These are phyloP conservation scores for Sisymbrium altissimum DNA, from an alignment of 345 rosid genomes.

Conservation along the genomic window DNA sequence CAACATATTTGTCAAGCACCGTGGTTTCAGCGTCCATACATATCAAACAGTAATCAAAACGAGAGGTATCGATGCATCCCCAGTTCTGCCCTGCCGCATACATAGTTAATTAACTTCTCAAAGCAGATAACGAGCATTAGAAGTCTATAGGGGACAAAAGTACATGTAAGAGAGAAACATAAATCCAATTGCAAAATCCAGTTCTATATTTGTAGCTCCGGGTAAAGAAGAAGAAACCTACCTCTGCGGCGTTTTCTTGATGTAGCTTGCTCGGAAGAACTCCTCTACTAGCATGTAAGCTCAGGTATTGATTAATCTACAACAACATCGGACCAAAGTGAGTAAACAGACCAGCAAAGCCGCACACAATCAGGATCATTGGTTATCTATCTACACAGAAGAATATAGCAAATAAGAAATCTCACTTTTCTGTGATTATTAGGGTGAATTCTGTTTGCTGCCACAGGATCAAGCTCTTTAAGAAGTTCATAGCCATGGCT, in stretches of 20 bases:
- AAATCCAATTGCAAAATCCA: not conserved
- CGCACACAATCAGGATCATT: not conserved
- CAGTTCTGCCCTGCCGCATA: conserved; percentile 93
- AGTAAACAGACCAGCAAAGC: not conserved
- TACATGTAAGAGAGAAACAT: not conserved
- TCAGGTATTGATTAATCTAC: conserved; percentile 79
- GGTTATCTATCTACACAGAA: not conserved
- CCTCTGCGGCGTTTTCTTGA: conserved; percentile 73
- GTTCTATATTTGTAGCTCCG: not conserved
- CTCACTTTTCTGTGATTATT: conserved; percentile 82
- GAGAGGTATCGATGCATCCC: conserved; percentile 64
- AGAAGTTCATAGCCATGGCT: conserved; percentile 54
- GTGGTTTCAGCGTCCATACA: conserved; percentile 64
- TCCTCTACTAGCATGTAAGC: conserved; percentile 61
- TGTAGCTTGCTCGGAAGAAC: conserved; percentile 68
- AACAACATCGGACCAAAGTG: conserved; percentile 26
- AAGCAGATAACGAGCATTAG: not conserved
- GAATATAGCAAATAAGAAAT: not conserved
- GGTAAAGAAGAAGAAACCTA: conserved; percentile 20
- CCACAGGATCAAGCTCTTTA: conserved; percentile 77
- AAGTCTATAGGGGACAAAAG: not conserved
- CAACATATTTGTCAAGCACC: conserved; percentile 69
- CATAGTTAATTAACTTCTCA: conserved; percentile 24
- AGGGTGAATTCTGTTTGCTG: conserved; percentile 89
- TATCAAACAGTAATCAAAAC: conserved; percentile 72